Percentiles rank a stretch among this genome's conserved stretches.
These are phyloP conservation scores for Mucuna pruriens DNA, from an alignment of 306 rosid genomes.

Conservation along the genomic window DNA sequence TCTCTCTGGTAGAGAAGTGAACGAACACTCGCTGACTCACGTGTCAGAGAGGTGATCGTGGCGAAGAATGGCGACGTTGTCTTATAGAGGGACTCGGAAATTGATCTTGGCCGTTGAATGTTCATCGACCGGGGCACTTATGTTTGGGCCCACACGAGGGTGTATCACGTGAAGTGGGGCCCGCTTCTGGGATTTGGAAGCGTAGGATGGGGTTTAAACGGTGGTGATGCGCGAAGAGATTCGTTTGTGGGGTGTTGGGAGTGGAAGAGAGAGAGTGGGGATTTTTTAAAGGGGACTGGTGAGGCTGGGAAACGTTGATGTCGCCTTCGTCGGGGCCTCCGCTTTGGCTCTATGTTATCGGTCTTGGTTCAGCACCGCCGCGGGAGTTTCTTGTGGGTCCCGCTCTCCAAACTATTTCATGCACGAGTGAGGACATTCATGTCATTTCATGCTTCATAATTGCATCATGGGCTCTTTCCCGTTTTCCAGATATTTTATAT, in stretches of 20 bases:
- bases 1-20: too few relatives aligned
- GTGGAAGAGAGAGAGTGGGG: neutral
- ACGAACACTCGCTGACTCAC: neutral
- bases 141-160: neutral
- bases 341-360: conserved; percentile 22
- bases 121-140: neutral
- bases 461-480: neutral
- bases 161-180: conserved; percentile 43
- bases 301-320: conserved; percentile 29
- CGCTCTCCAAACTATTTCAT: neutral
- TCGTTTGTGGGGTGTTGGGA: neutral
- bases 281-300: conserved; percentile 32
- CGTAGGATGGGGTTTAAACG: conserved; percentile 44
- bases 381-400: conserved; percentile 24
- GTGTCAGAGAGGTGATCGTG: neutral
- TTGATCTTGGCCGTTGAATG: conserved; percentile 48
- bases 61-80: neutral
- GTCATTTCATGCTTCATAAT: neutral
- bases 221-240: conserved; percentile 16
- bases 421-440: neutral
- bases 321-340: conserved; percentile 13
- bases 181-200: neutral
- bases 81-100: conserved; percentile 35
- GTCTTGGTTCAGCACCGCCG: conserved; percentile 25
- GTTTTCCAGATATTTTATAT: neutral